phyloP scores from a whole-genome alignment of 305 asterid species.

The Fraxinus albicans region DNA sequence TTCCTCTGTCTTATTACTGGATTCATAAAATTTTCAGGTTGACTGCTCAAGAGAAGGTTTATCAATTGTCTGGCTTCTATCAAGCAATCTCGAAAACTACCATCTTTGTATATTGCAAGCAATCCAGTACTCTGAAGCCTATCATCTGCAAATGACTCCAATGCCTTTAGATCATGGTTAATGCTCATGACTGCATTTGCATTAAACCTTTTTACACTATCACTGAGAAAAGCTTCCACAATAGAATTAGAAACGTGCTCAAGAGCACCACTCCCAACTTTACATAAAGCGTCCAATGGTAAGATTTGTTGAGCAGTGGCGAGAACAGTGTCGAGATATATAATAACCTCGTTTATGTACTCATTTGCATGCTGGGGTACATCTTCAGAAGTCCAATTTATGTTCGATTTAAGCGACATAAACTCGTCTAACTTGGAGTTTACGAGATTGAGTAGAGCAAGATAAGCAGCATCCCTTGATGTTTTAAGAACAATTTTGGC shows the following conservation, averaged over 20 bases:
- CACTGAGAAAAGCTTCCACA: conserved; percentile 64
- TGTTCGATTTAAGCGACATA: conserved; percentile 67
- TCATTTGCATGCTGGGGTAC: conserved; percentile 64
- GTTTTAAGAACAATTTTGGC: conserved; percentile 88
- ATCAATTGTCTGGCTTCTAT: conserved; percentile 79
- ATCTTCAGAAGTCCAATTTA: conserved; percentile 82
- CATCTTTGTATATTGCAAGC: conserved; percentile 73
- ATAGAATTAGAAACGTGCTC: conserved; percentile 81
- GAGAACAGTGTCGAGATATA: conserved; percentile 80
- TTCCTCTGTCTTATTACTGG: conserved; percentile 87
- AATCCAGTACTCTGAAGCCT: conserved; percentile 75
- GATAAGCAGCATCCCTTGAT: conserved; percentile 87
- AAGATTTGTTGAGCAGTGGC: conserved; percentile 64
- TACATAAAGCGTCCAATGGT: not conserved
- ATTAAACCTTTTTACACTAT: conserved; percentile 36
- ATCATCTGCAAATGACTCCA: conserved; percentile 85
- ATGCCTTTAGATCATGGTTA: conserved; percentile 61
- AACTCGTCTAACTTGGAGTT: conserved; percentile 74
- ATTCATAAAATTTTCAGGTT: conserved; percentile 92
- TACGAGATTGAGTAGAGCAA: conserved; percentile 64
- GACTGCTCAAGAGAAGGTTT: conserved; percentile 84
- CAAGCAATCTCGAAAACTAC: conserved; percentile 70
- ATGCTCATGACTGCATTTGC: conserved; percentile 52
- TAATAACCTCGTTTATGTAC: conserved; percentile 67
- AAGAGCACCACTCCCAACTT: conserved; percentile 77